Evolutionary conservation across 2,329 filamentous ascomycete genomes (phyloP).

Genomic region (Diplocarpon mali): DNA sequence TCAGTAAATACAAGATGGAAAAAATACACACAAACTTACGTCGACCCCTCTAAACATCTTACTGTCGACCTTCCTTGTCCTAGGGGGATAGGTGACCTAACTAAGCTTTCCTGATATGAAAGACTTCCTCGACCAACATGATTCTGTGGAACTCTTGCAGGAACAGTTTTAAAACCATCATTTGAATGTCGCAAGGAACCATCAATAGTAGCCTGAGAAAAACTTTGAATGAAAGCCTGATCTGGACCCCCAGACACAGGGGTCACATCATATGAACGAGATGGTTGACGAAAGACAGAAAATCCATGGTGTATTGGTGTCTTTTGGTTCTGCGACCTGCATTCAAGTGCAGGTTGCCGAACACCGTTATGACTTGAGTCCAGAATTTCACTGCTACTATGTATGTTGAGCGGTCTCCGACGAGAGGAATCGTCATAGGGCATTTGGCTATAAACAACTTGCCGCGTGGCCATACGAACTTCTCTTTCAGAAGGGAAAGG

Average conservation of each 20-base stretch:
- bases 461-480: constrained; percentile 6
- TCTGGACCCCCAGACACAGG: constrained; percentile 15
- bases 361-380: constrained; percentile 11
- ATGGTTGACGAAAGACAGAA: constrained; percentile 15
- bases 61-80: constrained; percentile 20
- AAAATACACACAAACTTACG: constrained; percentile 18
- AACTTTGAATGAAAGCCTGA: constrained; percentile 21
- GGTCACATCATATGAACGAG: constrained; percentile 18
- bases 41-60: constrained; percentile 18
- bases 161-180: constrained; percentile 15
- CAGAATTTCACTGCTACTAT: constrained; percentile 4
- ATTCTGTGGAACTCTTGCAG: constrained; percentile 16
- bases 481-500: constrained; percentile 6
- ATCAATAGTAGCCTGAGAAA: constrained; percentile 25
- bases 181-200: constrained; percentile 11
- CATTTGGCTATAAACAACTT: constrained; percentile 9
- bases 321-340: constrained; percentile 6
- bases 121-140: constrained; percentile 9
- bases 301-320: constrained; percentile 14
- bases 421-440: constrained; percentile 8
- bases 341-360: constrained; percentile 13
- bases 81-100: constrained; percentile 13
- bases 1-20: constrained; percentile 12
- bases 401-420: constrained; percentile 9
- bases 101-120: constrained; percentile 13